phyloP scores from a whole-genome alignment of 1,139 yeast genomes.

The Geotrichum europaeum region DNA sequence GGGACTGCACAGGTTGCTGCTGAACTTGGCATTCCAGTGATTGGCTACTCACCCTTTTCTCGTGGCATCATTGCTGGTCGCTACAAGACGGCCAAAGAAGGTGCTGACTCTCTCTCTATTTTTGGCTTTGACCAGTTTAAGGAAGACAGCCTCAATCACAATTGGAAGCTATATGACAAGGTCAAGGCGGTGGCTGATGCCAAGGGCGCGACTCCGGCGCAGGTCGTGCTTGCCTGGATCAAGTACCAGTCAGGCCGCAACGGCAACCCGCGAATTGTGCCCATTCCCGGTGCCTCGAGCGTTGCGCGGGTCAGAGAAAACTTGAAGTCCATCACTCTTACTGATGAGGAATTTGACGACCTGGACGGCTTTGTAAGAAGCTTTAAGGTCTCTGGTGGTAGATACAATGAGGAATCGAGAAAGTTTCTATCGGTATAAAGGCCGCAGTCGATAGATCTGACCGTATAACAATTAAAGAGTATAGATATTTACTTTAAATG shows the following conservation, averaged over 20 bases:
- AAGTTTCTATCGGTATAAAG: slow-evolving; percentile 1
- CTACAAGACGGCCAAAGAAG: slow-evolving; percentile 26
- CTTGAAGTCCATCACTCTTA: slow-evolving; percentile 42
- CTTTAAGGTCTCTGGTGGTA: slow-evolving; percentile 43
- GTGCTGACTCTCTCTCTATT: neutral
- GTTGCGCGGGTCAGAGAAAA: slow-evolving; percentile 55
- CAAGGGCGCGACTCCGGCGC: slow-evolving; percentile 51
- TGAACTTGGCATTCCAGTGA: slow-evolving; percentile 57
- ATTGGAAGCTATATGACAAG: slow-evolving; percentile 45
- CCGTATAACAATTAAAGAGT: neutral
- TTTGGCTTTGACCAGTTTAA: slow-evolving; percentile 50
- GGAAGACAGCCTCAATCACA: slow-evolving; percentile 50
- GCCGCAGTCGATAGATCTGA: neutral
- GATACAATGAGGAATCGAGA: slow-evolving; percentile 39
- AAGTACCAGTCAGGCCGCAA: slow-evolving; percentile 37
- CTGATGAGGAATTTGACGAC: slow-evolving; percentile 48
- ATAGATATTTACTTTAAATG: neutral
- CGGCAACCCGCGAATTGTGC: slow-evolving; percentile 54
- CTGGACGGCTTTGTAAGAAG: slow-evolving; percentile 38
- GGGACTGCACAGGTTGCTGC: slow-evolving; percentile 53
- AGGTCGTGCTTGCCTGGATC: slow-evolving; percentile 72
- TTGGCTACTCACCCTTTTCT: slow-evolving; percentile 81
- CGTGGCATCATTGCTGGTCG: slow-evolving; percentile 70
- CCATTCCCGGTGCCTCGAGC: slow-evolving; percentile 73
- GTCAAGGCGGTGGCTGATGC: slow-evolving; percentile 43